Base-by-base conservation (phyloP, 495 filamentous ascomycete genomes). In the Annulohypoxylon nitens region DNA sequence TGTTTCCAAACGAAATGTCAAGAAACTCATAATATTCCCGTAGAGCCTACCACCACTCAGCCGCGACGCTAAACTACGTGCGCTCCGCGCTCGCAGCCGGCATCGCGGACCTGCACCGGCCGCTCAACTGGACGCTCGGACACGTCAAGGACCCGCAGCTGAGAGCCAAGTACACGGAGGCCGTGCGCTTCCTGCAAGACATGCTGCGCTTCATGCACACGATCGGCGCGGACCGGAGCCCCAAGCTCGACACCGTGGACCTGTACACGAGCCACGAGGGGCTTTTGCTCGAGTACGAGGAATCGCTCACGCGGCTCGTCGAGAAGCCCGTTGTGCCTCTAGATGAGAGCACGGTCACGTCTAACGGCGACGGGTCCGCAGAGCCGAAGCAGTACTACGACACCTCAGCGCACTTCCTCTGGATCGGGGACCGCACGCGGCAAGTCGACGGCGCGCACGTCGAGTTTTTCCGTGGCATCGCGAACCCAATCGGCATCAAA, bases 361-460 rank as follows among this genome's bases (percentile, higher is more conserved):
- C 54, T 47, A 14, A 36, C 53, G 33, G 7, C 39, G 7, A 11
- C 16, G 71, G 67, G 20, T 23, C 64, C 53, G 34, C 60, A 9
- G 4, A 23, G 25, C 7, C 1, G 39, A 87, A 85, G 75, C 83
- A 85, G 65, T 94, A 89, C 84, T 97, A 92, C 82, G 89, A 96
- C 78, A 98, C 96, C 0, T 96, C 93, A n/a, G 92, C 93, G 0
- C 97, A 98, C 80, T 98, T 99, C 83, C 86, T 99, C 75, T 99
- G 96, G 96, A 95, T 99, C 77, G 96, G 96, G 30, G 96, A 99
- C 81, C 92, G 96, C 62, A 99, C 96, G 1, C 90, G 96, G 34
- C 95, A 98, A 77, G 85, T 98, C 26, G 90, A 93, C 81, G 92
- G 93, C 69, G 97, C 93, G 0, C 96, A 99, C 81, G 90, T 99